Conservation (phyloP, 306 rosid species). For the Lablab purpureus region DNA sequence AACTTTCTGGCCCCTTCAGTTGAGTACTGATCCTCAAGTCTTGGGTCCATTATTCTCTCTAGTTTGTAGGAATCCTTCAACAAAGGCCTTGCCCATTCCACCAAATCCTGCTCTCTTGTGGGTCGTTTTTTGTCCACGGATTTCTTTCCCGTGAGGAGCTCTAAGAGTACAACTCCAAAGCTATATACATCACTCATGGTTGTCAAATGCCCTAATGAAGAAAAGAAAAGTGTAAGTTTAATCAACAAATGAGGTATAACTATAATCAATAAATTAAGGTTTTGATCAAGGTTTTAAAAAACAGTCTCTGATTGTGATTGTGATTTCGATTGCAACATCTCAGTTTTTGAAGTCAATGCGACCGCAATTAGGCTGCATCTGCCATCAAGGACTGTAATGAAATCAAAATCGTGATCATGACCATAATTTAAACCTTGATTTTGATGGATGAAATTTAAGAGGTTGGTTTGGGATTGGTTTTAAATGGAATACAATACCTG, state of each 20-base stretch:
- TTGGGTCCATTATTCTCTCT: slow-evolving; percentile 77
- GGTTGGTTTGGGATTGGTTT: not conserved
- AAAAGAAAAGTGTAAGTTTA: not conserved
- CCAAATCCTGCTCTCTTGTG: slow-evolving; percentile 77
- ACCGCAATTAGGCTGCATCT: not conserved
- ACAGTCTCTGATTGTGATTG: not conserved
- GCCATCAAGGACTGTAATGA: not conserved
- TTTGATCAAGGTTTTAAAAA: not conserved
- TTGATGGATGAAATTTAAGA: slow-evolving; percentile 1
- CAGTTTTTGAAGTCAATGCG: not conserved
- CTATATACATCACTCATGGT: slow-evolving; percentile 86
- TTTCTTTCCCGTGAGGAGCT: slow-evolving; percentile 76
- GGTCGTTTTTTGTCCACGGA: slow-evolving; percentile 76
- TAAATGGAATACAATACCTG: slow-evolving; percentile 62
- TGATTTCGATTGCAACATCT: not conserved
- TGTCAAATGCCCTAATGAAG: slow-evolving; percentile 72
- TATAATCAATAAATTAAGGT: not conserved
- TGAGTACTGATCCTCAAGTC: slow-evolving; percentile 84
- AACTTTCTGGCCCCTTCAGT: slow-evolving; percentile 69
- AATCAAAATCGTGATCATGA: not conserved
- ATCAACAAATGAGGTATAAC: not conserved
- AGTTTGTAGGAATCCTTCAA: slow-evolving; percentile 71
- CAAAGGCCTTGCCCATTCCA: slow-evolving; percentile 83
- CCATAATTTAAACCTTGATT: not conserved
- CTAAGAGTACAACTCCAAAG: slow-evolving; percentile 88